Base-by-base conservation (phyloP, 257 asterid genomes). In the Gentiana dahurica region DNA sequence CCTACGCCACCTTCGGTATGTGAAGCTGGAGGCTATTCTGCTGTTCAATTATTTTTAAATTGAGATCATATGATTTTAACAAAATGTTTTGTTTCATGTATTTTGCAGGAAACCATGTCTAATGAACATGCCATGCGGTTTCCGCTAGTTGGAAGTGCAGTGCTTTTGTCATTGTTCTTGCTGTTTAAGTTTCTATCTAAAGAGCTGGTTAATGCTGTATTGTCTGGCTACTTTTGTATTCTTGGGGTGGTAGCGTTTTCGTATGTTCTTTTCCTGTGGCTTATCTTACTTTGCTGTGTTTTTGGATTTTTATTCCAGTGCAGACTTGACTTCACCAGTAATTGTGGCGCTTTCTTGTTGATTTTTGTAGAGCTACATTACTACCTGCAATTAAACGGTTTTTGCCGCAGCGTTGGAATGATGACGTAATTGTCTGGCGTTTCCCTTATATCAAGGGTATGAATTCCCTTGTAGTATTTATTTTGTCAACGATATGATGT, bases 121-220 rank as follows among this genome's bases (percentile, higher is more conserved):
- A 88, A 77, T 11, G 95, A 88, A 72, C 99, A 88, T 58, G 99
- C 97, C 44, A 88, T 88, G 97, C 81, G 99, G 45, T 92, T 88
- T 57, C 99, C 97, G 24, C 73, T 92, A 66, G 88, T 92, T 59
- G 99, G 97, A 71, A 92, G 99, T 62, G 99, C 95, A 1, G 78
- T 88, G 95, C 80, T 92, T 76, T 69, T 88, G 77, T 92, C 99
- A 38, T 61, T 92, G 68, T 92, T 92, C 81, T 75, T 92, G 60
- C 99, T 92, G 36, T 92, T 92, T 70, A 92, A 92, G 73, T 88
- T 92, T 72, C 72, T 92, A n/a, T 86, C 99, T 0, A 92, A 92
- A 67, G 99, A 92, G 83, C 77, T 88, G 95, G 99, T 92, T 41
- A 92, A 92, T 79, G 95, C 97, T 38, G 97, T 88, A 12, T 67